These are phyloP conservation scores for Acanthamoeba quina DNA, from an alignment of 208 protist species.

Conservation along the genomic window DNA sequence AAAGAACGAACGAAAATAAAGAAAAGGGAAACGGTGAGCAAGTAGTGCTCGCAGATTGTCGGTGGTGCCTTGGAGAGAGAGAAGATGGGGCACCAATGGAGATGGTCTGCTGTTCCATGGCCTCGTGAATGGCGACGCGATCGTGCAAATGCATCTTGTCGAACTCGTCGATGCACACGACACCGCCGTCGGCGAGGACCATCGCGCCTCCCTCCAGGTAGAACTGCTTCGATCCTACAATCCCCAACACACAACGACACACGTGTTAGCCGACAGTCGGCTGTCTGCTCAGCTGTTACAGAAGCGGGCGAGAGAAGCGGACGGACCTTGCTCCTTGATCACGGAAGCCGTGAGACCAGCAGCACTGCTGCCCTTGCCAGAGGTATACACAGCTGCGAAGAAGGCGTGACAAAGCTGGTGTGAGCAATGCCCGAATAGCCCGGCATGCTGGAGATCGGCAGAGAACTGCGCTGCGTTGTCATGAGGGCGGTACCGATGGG, in stretches of 20 bases:
- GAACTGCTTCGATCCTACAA: constrained; percentile 93
- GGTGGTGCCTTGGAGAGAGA: no score
- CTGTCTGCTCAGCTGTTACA: constrained; percentile 9
- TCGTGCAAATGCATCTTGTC: constrained; percentile 99
- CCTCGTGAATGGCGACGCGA: constrained; percentile 98
- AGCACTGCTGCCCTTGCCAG: constrained; percentile 96
- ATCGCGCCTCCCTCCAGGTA: constrained; percentile 99
- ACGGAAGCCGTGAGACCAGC: constrained; percentile 95
- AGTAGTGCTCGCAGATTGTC: no score
- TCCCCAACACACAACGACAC: neutral
- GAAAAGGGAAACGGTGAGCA: no score
- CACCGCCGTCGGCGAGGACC: constrained; percentile 99
- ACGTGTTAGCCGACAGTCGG: neutral
- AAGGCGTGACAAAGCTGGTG: constrained; percentile 93
- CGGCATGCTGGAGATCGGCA: no score
- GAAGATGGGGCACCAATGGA: no score
- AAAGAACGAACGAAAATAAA: no score
- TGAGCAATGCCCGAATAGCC: no score
- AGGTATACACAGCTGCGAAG: constrained; percentile 96
- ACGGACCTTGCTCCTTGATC: constrained; percentile 86
- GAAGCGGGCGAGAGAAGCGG: neutral
- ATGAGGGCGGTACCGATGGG: constrained; percentile 92
- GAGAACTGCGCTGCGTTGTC: neutral
- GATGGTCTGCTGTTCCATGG: constrained; percentile 99
- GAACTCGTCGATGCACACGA: constrained; percentile 99